Conservation (phyloP, 148 eudicot species). For the Fagopyrum tataricum region DNA sequence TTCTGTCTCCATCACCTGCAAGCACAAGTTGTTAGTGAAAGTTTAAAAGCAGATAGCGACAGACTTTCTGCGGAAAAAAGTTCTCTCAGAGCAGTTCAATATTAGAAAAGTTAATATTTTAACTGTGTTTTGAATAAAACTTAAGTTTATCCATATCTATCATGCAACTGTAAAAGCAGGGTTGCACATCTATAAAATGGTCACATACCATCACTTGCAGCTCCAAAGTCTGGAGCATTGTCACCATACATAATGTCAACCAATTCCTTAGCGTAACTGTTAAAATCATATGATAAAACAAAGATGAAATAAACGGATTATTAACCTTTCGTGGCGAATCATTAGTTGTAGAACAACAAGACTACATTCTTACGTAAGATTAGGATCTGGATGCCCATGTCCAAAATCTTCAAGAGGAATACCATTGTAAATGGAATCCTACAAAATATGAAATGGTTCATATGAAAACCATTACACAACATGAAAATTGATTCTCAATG, state of each 20-base stretch:
- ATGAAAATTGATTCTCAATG: neutral
- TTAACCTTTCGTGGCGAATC: neutral
- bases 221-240: constrained; percentile 93
- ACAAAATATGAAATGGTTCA: constrained; percentile 20
- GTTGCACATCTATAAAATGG: neutral
- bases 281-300: constrained; percentile 20
- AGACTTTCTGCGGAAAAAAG: neutral
- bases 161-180: neutral
- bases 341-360: constrained; percentile 9
- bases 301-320: constrained; percentile 12
- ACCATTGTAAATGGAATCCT: constrained; percentile 83
- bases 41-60: neutral
- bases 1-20: constrained; percentile 98
- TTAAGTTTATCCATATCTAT: neutral
- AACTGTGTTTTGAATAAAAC: no score
- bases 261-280: constrained; percentile 89
- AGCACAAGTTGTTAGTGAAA: constrained; percentile 15
- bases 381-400: constrained; percentile 99
- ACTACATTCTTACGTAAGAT: constrained; percentile 71
- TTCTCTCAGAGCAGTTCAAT: neutral
- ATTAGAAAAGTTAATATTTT: neutral
- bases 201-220: constrained; percentile 95
- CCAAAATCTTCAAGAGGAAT: constrained; percentile 98
- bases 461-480: constrained; percentile 14
- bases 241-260: constrained; percentile 71